phyloP scores from a whole-genome alignment of 306 rosid species.

The Sophora flavescens region DNA sequence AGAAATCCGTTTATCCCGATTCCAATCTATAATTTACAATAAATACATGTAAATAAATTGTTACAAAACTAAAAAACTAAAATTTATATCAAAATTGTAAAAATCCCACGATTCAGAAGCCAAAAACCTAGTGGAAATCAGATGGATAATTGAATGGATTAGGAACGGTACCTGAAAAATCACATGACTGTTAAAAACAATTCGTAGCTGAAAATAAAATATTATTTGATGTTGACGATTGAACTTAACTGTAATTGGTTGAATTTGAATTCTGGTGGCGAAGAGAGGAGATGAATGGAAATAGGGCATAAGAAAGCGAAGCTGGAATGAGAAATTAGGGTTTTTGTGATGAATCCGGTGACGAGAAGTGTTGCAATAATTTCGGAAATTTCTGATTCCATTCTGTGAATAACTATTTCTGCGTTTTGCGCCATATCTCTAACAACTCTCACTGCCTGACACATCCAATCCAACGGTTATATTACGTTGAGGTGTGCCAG shows the following conservation, averaged over 20 bases:
- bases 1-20: constrained; percentile 15
- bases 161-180: constrained; percentile 36
- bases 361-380: constrained; percentile 51
- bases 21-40: not conserved
- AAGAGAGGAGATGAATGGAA: not conserved
- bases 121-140: not conserved
- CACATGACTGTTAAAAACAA: constrained; percentile 9
- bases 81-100: not conserved
- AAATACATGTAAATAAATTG: not conserved
- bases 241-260: not conserved
- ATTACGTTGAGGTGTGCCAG: not conserved
- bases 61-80: not conserved
- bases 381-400: constrained; percentile 49
- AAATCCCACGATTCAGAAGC: constrained; percentile 12
- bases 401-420: constrained; percentile 39
- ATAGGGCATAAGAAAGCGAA: not conserved
- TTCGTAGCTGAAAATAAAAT: constrained; percentile 3
- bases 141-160: not conserved
- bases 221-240: not conserved
- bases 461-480: not conserved
- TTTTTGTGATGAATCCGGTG: constrained; percentile 39
- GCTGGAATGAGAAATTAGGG: constrained; percentile 52
- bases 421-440: constrained; percentile 43
- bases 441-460: not conserved
- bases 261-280: constrained; percentile 1